Conservation (phyloP, 306 rosid genomes). For the Fagus sylvatica region DNA sequence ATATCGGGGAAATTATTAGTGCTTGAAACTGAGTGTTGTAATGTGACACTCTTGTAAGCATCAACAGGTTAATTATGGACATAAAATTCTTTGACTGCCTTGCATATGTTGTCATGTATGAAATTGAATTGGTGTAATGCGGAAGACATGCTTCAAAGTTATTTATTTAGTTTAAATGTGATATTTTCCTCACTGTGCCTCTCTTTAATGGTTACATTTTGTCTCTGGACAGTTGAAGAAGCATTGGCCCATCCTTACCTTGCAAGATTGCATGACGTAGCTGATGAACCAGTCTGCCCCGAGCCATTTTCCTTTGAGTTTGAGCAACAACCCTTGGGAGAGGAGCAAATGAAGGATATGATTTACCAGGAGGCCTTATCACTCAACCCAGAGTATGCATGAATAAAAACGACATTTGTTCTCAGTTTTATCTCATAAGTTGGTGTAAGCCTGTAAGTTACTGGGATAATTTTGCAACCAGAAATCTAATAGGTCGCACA, state of each 20-base stretch:
- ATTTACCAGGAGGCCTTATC: slow-evolving; percentile 84
- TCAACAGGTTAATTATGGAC: background rate
- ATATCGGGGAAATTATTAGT: background rate
- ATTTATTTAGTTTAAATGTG: slow-evolving; percentile 8
- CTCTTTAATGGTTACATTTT: slow-evolving; percentile 22
- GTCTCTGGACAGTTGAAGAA: slow-evolving; percentile 69
- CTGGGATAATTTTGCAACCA: background rate
- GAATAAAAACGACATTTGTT: background rate
- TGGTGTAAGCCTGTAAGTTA: background rate
- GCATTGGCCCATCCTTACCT: slow-evolving; percentile 97
- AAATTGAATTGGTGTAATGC: background rate
- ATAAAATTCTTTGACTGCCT: background rate
- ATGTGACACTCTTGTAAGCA: background rate
- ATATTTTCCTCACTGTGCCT: slow-evolving; percentile 1
- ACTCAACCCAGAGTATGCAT: slow-evolving; percentile 77
- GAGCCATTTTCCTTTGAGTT: slow-evolving; percentile 83
- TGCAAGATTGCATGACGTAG: slow-evolving; percentile 85
- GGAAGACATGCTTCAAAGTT: slow-evolving; percentile 13
- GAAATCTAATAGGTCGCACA: slow-evolving; percentile 3
- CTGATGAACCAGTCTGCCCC: slow-evolving; percentile 85
- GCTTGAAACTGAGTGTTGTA: background rate
- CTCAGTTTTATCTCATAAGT: background rate
- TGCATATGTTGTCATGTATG: background rate
- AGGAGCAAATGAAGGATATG: slow-evolving; percentile 95
- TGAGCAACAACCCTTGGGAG: slow-evolving; percentile 75